Evolutionary conservation across 495 filamentous ascomycete genomes (phyloP).

Genomic region (Daldinia concentrica): DNA sequence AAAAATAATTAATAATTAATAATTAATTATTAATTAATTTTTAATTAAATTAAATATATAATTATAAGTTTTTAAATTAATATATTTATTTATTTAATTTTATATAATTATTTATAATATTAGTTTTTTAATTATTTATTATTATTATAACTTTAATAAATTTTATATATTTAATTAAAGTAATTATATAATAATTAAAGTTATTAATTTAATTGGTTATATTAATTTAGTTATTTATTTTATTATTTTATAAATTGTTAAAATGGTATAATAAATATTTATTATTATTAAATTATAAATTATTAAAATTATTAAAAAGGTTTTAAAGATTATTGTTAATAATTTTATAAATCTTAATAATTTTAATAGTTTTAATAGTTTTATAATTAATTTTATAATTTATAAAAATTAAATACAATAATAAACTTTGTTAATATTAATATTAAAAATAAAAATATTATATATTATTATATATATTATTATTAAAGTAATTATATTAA

Average conservation of each 20-base stretch:
- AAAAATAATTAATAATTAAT: too few relatives aligned
- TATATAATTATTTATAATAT: too few relatives aligned
- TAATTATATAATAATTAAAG: neutral
- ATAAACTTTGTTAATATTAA: neutral
- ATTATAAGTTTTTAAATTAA: too few relatives aligned
- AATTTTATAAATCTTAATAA: too few relatives aligned
- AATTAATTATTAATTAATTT: neutral
- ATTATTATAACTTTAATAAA: too few relatives aligned
- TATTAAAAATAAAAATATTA: neutral
- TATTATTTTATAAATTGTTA: neutral
- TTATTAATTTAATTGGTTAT: too few relatives aligned
- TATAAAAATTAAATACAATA: neutral
- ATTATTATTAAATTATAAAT: neutral
- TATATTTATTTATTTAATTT: too few relatives aligned
- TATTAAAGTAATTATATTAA: neutral
- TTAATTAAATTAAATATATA: neutral
- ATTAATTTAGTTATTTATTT: neutral
- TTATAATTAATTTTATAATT: neutral
- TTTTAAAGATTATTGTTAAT: neutral
- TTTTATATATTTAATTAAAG: neutral
- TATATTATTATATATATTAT: neutral
- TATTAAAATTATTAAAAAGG: neutral
- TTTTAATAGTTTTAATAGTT: too few relatives aligned
- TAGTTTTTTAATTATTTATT: too few relatives aligned
- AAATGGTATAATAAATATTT: too few relatives aligned